Percentiles rank a stretch among this genome's conserved stretches.
These are phyloP conservation scores for Ramularia endophylla DNA, from an alignment of 2,329 filamentous ascomycete genomes.

Conservation along the genomic window DNA sequence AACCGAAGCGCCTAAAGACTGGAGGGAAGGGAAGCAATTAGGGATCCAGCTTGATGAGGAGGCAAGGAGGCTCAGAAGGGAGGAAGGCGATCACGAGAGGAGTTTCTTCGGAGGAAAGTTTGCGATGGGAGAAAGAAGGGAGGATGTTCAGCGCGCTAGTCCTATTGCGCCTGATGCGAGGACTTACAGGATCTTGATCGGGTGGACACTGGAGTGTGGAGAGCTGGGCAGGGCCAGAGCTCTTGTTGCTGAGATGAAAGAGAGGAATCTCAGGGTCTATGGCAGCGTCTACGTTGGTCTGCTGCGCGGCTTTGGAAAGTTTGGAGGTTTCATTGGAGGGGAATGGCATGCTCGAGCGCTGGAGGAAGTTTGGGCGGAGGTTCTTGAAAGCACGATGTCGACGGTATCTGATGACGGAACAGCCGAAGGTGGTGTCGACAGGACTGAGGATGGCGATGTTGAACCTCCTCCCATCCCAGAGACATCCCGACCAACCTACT, in stretches of 20 bases:
- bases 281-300: constrained; percentile 73
- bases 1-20: constrained; percentile 30
- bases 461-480: constrained; percentile 8
- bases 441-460: too few relatives aligned
- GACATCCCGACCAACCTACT: constrained; percentile 24
- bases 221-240: constrained; percentile 65
- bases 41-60: constrained; percentile 45
- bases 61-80: constrained; percentile 37
- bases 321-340: constrained; percentile 61
- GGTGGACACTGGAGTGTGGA: constrained; percentile 62
- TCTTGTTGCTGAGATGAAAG: constrained; percentile 74
- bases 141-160: constrained; percentile 59
- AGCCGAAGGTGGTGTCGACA: too few relatives aligned
- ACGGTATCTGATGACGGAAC: background rate
- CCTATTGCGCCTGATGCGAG: constrained; percentile 66
- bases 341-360: constrained; percentile 70
- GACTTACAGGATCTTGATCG: constrained; percentile 75
- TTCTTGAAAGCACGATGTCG: too few relatives aligned
- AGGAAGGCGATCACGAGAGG: constrained; percentile 26
- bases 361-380: constrained; percentile 59
- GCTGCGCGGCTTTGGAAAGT: constrained; percentile 71
- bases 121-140: constrained; percentile 18
- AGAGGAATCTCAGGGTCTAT: constrained; percentile 61
- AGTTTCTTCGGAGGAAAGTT: constrained; percentile 26
- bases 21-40: constrained; percentile 39